A percentile compares a stretch with the other conserved stretches of the same genome.
Evolutionary conservation across 345 rosid genomes (phyloP).

Genomic region (Stellera chamaejasme): DNA sequence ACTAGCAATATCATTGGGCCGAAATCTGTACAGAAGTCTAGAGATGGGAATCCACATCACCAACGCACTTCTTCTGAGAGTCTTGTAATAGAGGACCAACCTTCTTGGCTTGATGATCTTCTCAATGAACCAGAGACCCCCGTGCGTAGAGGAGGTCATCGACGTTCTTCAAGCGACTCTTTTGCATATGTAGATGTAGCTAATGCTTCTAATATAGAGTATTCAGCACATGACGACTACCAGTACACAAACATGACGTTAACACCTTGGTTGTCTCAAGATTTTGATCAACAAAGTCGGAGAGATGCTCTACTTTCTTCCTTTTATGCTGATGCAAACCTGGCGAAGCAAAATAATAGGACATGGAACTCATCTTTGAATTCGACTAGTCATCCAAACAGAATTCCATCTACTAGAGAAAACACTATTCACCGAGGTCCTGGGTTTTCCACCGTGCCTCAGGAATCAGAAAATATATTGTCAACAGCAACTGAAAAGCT

Average conservation of each 20-base stretch:
- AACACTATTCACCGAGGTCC: constrained; percentile 35
- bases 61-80: constrained; percentile 95
- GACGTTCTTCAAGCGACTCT: constrained; percentile 98
- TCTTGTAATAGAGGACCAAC: constrained; percentile 75
- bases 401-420: constrained; percentile 46
- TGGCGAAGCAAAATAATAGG: constrained; percentile 41
- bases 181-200: constrained; percentile 70
- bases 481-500: constrained; percentile 40
- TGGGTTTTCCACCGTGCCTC: constrained; percentile 38
- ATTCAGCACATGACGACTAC: constrained; percentile 56
- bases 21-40: constrained; percentile 64
- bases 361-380: constrained; percentile 43
- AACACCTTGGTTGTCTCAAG: constrained; percentile 57
- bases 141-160: constrained; percentile 76
- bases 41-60: constrained; percentile 49
- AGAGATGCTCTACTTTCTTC: constrained; percentile 41
- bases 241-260: constrained; percentile 32
- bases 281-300: constrained; percentile 42
- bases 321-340: constrained; percentile 37
- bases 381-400: constrained; percentile 29
- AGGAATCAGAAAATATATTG: constrained; percentile 39
- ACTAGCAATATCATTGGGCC: constrained; percentile 50
- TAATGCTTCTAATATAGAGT: constrained; percentile 48
- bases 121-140: constrained; percentile 97
- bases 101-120: constrained; percentile 99